Conservation (phyloP, 2,329 filamentous ascomycete species). For the Arachnopeziza araneosa region DNA sequence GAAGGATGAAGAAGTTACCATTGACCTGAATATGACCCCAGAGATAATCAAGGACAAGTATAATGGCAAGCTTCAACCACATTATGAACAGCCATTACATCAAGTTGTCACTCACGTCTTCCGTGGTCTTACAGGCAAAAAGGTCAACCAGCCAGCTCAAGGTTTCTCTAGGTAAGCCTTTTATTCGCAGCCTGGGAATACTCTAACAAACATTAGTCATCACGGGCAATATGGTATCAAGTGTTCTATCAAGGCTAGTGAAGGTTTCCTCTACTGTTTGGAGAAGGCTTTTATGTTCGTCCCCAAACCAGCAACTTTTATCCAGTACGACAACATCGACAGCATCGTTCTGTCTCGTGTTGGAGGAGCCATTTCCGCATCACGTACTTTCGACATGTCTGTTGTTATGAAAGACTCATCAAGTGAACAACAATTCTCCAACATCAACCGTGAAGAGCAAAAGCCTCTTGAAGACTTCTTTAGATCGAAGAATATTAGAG, state of each 20-base stretch:
- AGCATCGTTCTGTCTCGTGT: conserved; percentile 95
- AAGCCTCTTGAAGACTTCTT: conserved; percentile 96
- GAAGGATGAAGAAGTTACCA: conserved; percentile 91
- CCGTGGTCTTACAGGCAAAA: conserved; percentile 88
- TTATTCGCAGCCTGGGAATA: conserved; percentile 1
- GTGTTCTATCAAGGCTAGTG: conserved; percentile 99
- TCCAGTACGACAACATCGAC: conserved; percentile 87
- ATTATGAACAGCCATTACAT: conserved; percentile 91
- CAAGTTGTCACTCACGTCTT: conserved; percentile 95
- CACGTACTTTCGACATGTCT: conserved; percentile 95
- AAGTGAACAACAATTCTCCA: conserved; percentile 92
- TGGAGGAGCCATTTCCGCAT: conserved; percentile 85
- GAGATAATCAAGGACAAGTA: conserved; percentile 81
- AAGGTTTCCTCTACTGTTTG: conserved; percentile 93
- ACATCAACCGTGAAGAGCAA: conserved; percentile 98
- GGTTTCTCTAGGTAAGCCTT: conserved; percentile 72
- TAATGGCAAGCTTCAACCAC: conserved; percentile 79
- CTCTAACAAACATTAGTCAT: conserved; percentile 50
- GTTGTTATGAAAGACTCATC: conserved; percentile 83
- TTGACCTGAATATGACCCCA: conserved; percentile 94
- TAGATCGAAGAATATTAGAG: conserved; percentile 87
- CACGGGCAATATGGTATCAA: conserved; percentile 94
- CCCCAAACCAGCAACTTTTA: conserved; percentile 95
- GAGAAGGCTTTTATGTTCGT: conserved; percentile 99
- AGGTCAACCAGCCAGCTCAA: conserved; percentile 87